Percentiles rank a stretch among this genome's conserved stretches.
phyloP scores from a whole-genome alignment of 2,329 filamentous ascomycete genomes.

The Colletotrichum incanum region DNA sequence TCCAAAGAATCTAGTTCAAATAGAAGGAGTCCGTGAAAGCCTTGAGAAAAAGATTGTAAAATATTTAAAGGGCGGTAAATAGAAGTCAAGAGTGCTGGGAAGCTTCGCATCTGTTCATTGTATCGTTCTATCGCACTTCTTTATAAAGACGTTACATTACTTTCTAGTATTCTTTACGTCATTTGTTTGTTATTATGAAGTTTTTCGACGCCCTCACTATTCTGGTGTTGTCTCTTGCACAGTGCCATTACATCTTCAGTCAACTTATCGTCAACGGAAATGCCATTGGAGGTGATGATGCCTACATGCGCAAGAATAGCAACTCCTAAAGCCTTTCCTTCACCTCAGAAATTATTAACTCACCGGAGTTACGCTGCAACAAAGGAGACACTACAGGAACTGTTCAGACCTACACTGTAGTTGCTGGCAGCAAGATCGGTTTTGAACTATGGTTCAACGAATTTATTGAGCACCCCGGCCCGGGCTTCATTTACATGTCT shows the following conservation, averaged over 20 bases:
- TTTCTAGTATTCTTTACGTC: too few relatives aligned
- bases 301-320: slow-evolving; percentile 38
- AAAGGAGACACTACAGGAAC: slow-evolving; percentile 8
- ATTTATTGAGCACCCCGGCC: slow-evolving; percentile 34
- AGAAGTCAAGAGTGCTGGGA: too few relatives aligned
- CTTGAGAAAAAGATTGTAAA: too few relatives aligned
- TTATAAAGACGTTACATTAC: too few relatives aligned
- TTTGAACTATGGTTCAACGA: slow-evolving; percentile 28
- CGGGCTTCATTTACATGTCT: slow-evolving; percentile 34
- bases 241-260: slow-evolving; percentile 46
- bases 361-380: slow-evolving; percentile 31
- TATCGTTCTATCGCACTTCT: too few relatives aligned
- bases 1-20: neutral
- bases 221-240: neutral
- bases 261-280: slow-evolving; percentile 44
- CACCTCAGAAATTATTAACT: neutral
- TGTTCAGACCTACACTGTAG: slow-evolving; percentile 8
- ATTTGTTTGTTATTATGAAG: neutral
- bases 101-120: too few relatives aligned
- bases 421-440: slow-evolving; percentile 26
- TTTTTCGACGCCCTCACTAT: neutral
- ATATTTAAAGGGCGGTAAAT: neutral
- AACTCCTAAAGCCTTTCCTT: slow-evolving; percentile 28
- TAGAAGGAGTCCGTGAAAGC: too few relatives aligned
- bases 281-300: slow-evolving; percentile 38